Percentiles rank a stretch among this genome's conserved stretches.
Evolutionary conservation across 73 alveolate genomes (phyloP).

Genomic region (Tetrahymena borealis): DNA sequence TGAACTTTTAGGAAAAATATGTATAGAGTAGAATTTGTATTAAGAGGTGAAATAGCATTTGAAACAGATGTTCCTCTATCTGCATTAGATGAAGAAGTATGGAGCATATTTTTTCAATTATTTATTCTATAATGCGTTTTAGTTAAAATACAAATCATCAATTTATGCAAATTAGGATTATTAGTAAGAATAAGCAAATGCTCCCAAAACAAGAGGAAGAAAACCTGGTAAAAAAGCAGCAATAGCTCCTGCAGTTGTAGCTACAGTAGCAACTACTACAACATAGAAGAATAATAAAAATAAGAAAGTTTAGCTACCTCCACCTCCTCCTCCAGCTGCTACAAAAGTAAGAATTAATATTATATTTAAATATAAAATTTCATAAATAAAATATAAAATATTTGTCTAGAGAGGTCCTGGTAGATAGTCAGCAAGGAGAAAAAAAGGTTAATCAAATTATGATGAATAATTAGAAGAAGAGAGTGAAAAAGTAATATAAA

Average conservation of each 20-base stretch:
- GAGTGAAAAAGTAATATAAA: neutral
- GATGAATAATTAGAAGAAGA: neutral
- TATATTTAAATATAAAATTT: neutral
- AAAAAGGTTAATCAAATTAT: neutral
- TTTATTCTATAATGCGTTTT: no score
- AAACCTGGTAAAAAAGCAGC: neutral
- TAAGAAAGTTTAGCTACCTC: neutral
- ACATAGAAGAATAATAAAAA: neutral
- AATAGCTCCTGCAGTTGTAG: neutral
- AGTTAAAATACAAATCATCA: no score
- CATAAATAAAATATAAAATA: neutral
- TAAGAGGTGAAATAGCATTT: neutral
- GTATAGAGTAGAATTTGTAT: neutral
- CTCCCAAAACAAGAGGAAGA: neutral
- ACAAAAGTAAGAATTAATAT: neutral
- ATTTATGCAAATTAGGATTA: neutral
- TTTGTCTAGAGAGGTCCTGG: neutral
- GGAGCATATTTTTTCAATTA: neutral
- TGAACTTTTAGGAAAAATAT: neutral
- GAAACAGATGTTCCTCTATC: neutral
- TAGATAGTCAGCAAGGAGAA: neutral
- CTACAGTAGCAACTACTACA: neutral
- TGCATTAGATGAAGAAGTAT: neutral
- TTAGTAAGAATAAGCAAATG: neutral
- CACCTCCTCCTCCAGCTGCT: neutral